phyloP scores from a whole-genome alignment of 75 land plant genomes.

The Sequoiadendron giganteum region DNA sequence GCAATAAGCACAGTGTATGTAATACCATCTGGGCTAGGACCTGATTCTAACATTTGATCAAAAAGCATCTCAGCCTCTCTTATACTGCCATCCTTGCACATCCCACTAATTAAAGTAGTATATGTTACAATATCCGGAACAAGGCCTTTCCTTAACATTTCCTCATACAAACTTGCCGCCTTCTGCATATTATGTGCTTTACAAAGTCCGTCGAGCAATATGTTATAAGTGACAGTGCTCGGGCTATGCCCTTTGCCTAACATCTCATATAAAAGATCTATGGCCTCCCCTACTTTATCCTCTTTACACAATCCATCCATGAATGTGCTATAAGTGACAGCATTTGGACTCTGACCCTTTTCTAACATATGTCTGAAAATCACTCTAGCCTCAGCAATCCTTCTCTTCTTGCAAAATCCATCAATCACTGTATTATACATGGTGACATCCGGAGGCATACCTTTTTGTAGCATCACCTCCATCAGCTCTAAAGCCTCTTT shows the following conservation, averaged over 20 bases:
- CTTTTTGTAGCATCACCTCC: background rate
- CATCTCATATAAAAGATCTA: conserved; percentile 19
- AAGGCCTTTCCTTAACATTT: conserved; percentile 47
- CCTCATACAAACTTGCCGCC: conserved; percentile 42
- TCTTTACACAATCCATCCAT: conserved; percentile 39
- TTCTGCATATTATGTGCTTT: conserved; percentile 28
- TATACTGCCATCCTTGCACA: conserved; percentile 14
- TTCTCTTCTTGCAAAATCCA: conserved; percentile 69
- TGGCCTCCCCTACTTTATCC: conserved; percentile 29
- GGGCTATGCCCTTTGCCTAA: conserved; percentile 20
- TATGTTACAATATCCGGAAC: conserved; percentile 32
- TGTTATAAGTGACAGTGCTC: conserved; percentile 39
- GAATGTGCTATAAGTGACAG: conserved; percentile 17
- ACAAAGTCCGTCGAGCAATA: conserved; percentile 55
- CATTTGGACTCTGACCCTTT: conserved; percentile 8
- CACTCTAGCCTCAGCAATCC: conserved; percentile 36
- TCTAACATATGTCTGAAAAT: conserved; percentile 16
- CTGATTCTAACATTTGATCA: conserved; percentile 36
- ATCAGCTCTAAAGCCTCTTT: conserved; percentile 23
- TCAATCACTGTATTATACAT: conserved; percentile 36
- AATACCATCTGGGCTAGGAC: conserved; percentile 40
- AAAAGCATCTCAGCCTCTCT: conserved; percentile 26
- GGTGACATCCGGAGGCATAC: background rate
- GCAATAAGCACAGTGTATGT: conserved; percentile 38
- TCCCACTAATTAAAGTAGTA: conserved; percentile 28